Conservation (phyloP, 2,329 filamentous ascomycete genomes). For the Drechslerella dactyloides region DNA sequence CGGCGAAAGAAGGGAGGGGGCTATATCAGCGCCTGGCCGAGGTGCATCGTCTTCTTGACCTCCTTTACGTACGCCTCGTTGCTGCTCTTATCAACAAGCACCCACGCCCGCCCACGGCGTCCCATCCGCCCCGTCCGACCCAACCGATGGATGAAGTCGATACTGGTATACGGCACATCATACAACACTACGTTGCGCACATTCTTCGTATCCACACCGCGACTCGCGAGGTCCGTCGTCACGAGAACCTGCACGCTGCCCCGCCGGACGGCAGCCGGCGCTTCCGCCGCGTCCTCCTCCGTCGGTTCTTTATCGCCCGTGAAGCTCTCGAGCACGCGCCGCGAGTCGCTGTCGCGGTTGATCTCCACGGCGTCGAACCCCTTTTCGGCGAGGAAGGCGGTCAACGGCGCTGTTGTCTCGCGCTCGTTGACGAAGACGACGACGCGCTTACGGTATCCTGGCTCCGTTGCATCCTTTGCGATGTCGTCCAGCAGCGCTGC, state of each 20-base stretch:
- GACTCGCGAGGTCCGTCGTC: constrained; percentile 87
- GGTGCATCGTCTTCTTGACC: constrained; percentile 58
- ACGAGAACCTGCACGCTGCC: constrained; percentile 78
- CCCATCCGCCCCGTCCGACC: constrained; percentile 94
- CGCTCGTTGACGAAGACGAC: constrained; percentile 97
- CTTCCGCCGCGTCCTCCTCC: constrained; percentile 16
- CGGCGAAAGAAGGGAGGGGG: neutral
- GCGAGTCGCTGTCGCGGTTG: constrained; percentile 81
- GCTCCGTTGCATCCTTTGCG: constrained; percentile 73
- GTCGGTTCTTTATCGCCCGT: constrained; percentile 60
- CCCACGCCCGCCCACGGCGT: constrained; percentile 82
- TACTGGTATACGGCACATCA: constrained; percentile 95
- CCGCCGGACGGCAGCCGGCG: constrained; percentile 56
- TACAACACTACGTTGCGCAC: constrained; percentile 92
- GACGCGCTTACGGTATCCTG: constrained; percentile 77
- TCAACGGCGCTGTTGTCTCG: constrained; percentile 81
- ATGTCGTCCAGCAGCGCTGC: constrained; percentile 95
- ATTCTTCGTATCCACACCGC: constrained; percentile 91
- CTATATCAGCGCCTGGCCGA: constrained; percentile 43
- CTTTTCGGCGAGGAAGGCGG: constrained; percentile 78
- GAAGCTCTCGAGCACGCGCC: constrained; percentile 76
- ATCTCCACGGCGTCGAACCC: constrained; percentile 87
- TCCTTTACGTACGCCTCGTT: constrained; percentile 86
- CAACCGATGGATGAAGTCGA: constrained; percentile 96
- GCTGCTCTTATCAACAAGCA: constrained; percentile 87